Base-by-base conservation (phyloP, 495 filamentous ascomycete genomes). In the Glutinoglossum americanum region DNA sequence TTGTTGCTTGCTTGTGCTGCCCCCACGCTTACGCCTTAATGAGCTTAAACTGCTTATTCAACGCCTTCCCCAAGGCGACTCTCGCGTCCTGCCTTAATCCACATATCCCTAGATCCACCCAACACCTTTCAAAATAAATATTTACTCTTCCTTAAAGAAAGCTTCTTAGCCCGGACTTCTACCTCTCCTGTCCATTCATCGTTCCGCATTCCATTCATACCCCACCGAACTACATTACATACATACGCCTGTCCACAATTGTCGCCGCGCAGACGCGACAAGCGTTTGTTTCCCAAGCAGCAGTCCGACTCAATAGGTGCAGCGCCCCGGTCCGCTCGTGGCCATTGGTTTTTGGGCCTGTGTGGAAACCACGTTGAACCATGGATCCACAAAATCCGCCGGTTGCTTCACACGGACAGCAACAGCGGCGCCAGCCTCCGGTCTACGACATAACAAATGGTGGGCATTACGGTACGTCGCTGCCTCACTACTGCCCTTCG, bases 381-480 rank as follows among this genome's bases (percentile, higher is more conserved):
- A 76, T 76, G 74, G 73, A 76, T 62, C 65, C 70, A 25, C 71
- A 74, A 56, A 74, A 73, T 59, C 68, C 67, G 37, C 63, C 69
- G 26, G 67, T 66, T 41, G 64, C 65, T 57, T 65, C 68, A 63
- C 70, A 76, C 54, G 57, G 60, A 59, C 77, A 76, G 63, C 78
- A 80, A 65, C 66, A 69, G 58, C 71, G 69, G 61, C 72, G 76
- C 62, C 78, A 76, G 65, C 71, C 75, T 61, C 81, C 82, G 54
- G 72, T 79, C 13, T 96, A 96, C 70, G 87, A 96, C 70, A 76
- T 81, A 49, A 71, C 72, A 60, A 80, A 85, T 65, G 87, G 86
- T 58, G 89, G 89, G 57, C 89, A 94, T 69, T 94, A 93, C 72
- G 89, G 87, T 89, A 74, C 62, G 77, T 55, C 23, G 41, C 23